Conservation (phyloP, 352 stramenopile genomes). For the Globisporangium okanoganense region DNA sequence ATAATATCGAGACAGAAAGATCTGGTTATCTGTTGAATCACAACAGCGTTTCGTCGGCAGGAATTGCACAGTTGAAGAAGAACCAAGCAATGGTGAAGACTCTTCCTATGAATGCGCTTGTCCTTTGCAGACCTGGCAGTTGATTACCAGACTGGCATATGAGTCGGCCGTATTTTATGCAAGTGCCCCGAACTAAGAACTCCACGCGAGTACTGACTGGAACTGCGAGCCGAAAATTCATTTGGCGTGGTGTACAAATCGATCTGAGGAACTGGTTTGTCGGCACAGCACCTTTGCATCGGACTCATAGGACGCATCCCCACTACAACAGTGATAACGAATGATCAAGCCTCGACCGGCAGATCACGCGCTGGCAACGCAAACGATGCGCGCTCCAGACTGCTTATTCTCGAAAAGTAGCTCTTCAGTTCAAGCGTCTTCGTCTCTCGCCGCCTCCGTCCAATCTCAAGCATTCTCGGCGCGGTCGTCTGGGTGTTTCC, state of each 20-base stretch:
- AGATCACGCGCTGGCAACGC: background rate
- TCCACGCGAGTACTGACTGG: background rate
- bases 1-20: too few relatives aligned
- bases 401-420: conserved; percentile 3
- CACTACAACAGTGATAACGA: too few relatives aligned
- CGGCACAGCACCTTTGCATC: too few relatives aligned
- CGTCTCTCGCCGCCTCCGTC: background rate
- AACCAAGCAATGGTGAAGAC: too few relatives aligned
- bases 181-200: background rate
- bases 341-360: background rate
- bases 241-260: too few relatives aligned
- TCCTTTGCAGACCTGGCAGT: background rate
- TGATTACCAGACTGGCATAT: background rate
- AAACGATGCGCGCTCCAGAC: background rate
- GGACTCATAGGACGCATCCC: background rate
- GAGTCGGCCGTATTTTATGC: background rate
- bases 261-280: too few relatives aligned
- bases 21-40: too few relatives aligned
- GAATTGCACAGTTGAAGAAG: too few relatives aligned
- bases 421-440: background rate
- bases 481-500: background rate
- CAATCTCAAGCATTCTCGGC: background rate
- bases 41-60: too few relatives aligned
- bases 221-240: too few relatives aligned
- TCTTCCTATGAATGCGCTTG: too few relatives aligned